Base-by-base conservation (phyloP, 805 yeast genomes). In the Lipomyces yamanashiensis region DNA sequence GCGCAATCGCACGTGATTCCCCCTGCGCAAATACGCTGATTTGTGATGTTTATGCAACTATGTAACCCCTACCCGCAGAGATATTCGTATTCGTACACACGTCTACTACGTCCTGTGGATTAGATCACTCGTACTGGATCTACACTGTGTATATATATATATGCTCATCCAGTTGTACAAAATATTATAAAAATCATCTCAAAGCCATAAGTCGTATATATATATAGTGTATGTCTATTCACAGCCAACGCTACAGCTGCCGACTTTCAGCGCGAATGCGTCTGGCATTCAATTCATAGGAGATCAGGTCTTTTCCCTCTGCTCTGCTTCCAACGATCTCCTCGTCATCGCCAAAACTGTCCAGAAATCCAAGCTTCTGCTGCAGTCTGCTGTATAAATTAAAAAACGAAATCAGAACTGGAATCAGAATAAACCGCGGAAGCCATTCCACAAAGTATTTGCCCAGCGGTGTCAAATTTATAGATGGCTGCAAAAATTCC, bases 381-480 rank as follows among this genome's bases (percentile, higher is more conserved):
- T 84, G 86, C 19, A 88, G 67, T 64, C 79, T 82, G 63, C 87
- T 92, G 74, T 87, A 88, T n/a, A 88, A 77, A 68, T 87, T 83
- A 73, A 90, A 87, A 19, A 79, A 68, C 0, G 92, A 84, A 49
- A 90, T 74, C 0, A 84, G 67, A 7, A 90, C 82, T 0, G 96
- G 96, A n/a, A 90, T 75, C 15, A 90, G 67, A 10, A 90, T 80
- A 21, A 90, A 78, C 67, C 96, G 79, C 0, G 96, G 96, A n/a
- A 89, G 76, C 80, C 89, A 79, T 67, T 85, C 85, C 74, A 89
- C 89, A 75, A 90, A 80, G 68, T 85, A 80, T 60, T 85, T 84
- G 67, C 93, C 92, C 37, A 90, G 77, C 2, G 90, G 87, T 10
- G 92, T 87, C 67, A 90, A 76, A 70, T 89, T 87, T 72, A 90